Evolutionary conservation across 768 basidiomycete genomes (phyloP).

Genomic region (Phylloporus sp.): DNA sequence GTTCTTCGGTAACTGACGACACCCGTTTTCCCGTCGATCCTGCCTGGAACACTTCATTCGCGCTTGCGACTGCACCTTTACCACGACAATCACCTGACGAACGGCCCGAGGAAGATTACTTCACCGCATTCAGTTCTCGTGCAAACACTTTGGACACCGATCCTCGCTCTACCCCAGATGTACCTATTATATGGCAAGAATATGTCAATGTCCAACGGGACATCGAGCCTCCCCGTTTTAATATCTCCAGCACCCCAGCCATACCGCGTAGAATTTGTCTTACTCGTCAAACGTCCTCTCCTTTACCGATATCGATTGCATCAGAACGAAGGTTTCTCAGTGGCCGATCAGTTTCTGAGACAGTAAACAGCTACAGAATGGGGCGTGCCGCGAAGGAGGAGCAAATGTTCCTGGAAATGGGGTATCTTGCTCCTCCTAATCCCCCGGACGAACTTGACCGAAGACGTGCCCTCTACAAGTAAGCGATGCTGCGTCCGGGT

Average conservation of each 20-base stretch:
- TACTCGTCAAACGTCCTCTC: constrained; percentile 63
- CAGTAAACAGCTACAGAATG: constrained; percentile 33
- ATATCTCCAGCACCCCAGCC: constrained; percentile 41
- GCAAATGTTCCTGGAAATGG: constrained; percentile 58
- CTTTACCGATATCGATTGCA: constrained; percentile 45
- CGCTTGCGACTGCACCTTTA: constrained; percentile 16
- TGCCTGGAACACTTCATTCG: constrained; percentile 3
- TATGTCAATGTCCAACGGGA: constrained; percentile 25
- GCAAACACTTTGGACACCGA: constrained; percentile 19
- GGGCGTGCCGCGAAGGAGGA: constrained; percentile 63
- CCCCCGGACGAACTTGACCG: constrained; percentile 84
- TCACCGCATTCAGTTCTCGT: constrained; percentile 26
- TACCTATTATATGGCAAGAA: constrained; percentile 27
- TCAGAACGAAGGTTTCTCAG: constrained; percentile 31
- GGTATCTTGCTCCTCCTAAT: constrained; percentile 74
- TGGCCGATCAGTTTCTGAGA: constrained; percentile 33
- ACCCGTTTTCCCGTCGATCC: constrained; percentile 4
- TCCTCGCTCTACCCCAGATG: constrained; percentile 9
- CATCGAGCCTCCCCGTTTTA: constrained; percentile 26
- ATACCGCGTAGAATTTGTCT: constrained; percentile 50
- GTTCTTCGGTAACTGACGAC: constrained; percentile 6
- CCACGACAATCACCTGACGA: constrained; percentile 24
- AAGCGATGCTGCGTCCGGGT: constrained; percentile 17
- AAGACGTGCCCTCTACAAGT: constrained; percentile 83
- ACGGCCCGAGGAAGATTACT: constrained; percentile 29